Evolutionary conservation across 768 basidiomycete species (phyloP), one percentile per base, ranked within the genome.

Genomic region (Nevesoporus exiguus): DNA sequence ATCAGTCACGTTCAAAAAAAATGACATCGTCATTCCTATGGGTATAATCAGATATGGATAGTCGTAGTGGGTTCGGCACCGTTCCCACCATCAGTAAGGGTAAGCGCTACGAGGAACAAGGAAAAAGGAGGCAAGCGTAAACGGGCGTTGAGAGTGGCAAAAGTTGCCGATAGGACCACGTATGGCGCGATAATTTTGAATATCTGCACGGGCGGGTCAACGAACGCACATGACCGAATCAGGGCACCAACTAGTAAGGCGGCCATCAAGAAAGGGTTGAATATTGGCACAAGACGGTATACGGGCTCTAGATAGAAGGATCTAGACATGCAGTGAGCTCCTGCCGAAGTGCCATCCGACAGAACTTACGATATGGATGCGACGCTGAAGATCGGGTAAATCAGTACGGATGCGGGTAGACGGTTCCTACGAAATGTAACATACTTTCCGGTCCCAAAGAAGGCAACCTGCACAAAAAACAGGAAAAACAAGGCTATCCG

Each of bases 221-320:
- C 39, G 29, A 39, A 19, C 17, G 25, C 13, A 52, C 25, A 19
- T 27, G n/a, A 44, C 37, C 27, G 55, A 47, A 45, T 13, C 3
- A 43, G 13, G 45, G 19, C 13, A 40, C 76, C n/a, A 50, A 88
- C 88, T 57, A 92, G 70, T 21, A 90, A 76, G 5, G 80, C 66
- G 0, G 85, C 78, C 92, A 93, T 93, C 55, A 88, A 77, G 70
- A 93, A 93, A 0, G 91, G 92, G 56, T 79, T 88, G 67, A 94
- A 94, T 47, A 90, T 79, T 1, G 91, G 90, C 57, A 93, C 85
- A 15, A 94, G 76, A 17, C 91, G 86, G 62, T 92, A 93, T 7
- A 93, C 91, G 3, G 92, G 91, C 37, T 86, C 90, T 19, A 93
- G 77, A 68, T 94, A 93, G 71, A 93, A 93, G 3, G 88, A 90